A percentile compares a stretch with the other conserved stretches of the same genome.
phyloP scores from a whole-genome alignment of 441 rosid genomes.

The California macrophylla region DNA sequence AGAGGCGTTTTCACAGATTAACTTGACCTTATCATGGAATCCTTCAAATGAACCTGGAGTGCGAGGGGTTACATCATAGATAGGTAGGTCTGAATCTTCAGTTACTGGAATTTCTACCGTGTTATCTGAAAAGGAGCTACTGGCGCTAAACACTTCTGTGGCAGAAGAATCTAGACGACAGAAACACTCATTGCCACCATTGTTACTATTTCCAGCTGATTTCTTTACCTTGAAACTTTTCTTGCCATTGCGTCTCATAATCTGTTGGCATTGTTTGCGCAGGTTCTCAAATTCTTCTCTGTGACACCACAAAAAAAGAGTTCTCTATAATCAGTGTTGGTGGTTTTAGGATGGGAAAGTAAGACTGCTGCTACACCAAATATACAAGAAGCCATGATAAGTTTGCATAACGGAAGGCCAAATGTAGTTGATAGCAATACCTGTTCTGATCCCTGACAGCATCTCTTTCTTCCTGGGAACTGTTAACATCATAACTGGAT shows the following conservation, averaged over 20 bases:
- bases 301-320: conserved; percentile 3
- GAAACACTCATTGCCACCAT: conserved; percentile 15
- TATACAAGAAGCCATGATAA: background rate
- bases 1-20: conserved; percentile 36
- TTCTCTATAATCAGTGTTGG: too few species aligned
- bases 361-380: background rate
- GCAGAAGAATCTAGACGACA: conserved; percentile 38
- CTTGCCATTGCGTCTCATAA: conserved; percentile 30
- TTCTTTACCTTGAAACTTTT: conserved; percentile 19
- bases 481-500: conserved; percentile 60
- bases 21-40: conserved; percentile 26
- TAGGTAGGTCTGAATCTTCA: conserved; percentile 42
- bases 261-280: conserved; percentile 43
- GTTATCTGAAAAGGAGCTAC: conserved; percentile 51
- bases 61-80: conserved; percentile 21
- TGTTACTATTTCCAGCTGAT: background rate
- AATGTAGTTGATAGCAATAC: conserved; percentile 23
- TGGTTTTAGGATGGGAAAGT: too few species aligned
- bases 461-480: conserved; percentile 69
- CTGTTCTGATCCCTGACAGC: conserved; percentile 44
- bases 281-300: conserved; percentile 78
- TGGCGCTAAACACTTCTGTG: conserved; percentile 46
- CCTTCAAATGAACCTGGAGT: conserved; percentile 28
- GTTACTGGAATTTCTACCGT: conserved; percentile 33
- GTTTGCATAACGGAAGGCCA: background rate